Base-by-base conservation (phyloP, 345 rosid species). In the Stellera chamaejasme region DNA sequence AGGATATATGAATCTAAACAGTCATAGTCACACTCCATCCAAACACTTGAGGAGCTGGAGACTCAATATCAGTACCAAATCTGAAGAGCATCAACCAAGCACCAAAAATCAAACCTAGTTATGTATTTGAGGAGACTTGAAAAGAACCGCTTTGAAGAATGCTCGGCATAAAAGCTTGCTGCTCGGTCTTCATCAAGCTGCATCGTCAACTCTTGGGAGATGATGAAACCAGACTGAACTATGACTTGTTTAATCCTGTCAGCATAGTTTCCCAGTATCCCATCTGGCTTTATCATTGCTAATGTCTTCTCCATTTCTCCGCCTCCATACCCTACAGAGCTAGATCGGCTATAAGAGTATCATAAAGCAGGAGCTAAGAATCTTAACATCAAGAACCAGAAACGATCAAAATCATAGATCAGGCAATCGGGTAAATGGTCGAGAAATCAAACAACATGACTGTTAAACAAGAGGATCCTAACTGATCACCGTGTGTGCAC, bases 221-320 rank as follows among this genome's bases (percentile, higher is more conserved):
- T 83, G 39, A 42, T 42, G 66, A 91, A 91, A 66, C 85, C 75
- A 0, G 82, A 73, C 27, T 76, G 82, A 55, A 69, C 32, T 63
- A 85, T 62, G 11, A 73, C 52, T 56, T 50, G 60, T 67, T 77
- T 85, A 56, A 91, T 80, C 16, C 53, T 61, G 7, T 77, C 83
- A 45, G 82, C 74, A 64, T 79, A 77, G 65, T 85, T 82, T 57
- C 96, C 82, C 1, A 63, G 58, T 59, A 87, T 51, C 50, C 98
- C 96, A 61, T 91, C 98, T 12, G 95, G 95, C 73, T 91, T 87
- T 65, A 91, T 71, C 61, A 91, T 81, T 41, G 79, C 96, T 52
- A 91, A 36, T 15, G 95, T 91, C 61, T 70, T 80, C 72, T 82
- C 91, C 62, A 56, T 55, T 43, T 58, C 73, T 27, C 44, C 19